Base-by-base conservation (phyloP, 805 yeast genomes). In the Nakazawaea peltata region DNA sequence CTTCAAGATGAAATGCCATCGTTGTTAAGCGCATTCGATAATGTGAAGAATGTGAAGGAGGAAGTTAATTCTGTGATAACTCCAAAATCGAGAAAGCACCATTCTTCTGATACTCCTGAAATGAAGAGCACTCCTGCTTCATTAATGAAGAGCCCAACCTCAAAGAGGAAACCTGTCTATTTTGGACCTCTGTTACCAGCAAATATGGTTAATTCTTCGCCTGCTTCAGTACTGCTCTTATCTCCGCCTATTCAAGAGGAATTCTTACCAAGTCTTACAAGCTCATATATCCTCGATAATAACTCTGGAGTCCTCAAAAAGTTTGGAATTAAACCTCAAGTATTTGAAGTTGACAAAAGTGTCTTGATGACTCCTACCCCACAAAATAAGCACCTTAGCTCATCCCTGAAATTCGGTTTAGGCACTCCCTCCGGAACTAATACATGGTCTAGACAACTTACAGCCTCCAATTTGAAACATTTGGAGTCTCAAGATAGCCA, bases 1-100 rank as follows among this genome's bases (percentile, higher is more conserved):
- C 57, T 81, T 12, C 49, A 77, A 2, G 81, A 76, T 33, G 83
- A 79, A 48, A 51, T 81, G 41, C 90, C 90, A 1, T 69, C 68
- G 40, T 54, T 81, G 47, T 61, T 80, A 68, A 63, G 72, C 16
- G 87, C 85, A 13, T 81, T 80, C 48, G 69, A 74, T 49, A 72
- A 74, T 41, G 81, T 80, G 3, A 73, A 66, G 43, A 69, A 65
- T 25, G 56, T 74, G 12, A 81, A 75, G 38, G 69, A 70, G 42
- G 84, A 76, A 37, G 43, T 66, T 11, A 54, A 44, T 28, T n/a
- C n/a, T n/a, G n/a, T n/a, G n/a, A n/a, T n/a, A n/a, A n/a, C n/a
- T n/a, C n/a, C n/a, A n/a, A n/a, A n/a, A n/a, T n/a, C n/a, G n/a
- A n/a, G n/a, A n/a, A n/a, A n/a, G n/a, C n/a, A n/a, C n/a, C n/a